phyloP scores from a whole-genome alignment of 805 yeast species.

The Geotrichum ghanense region DNA sequence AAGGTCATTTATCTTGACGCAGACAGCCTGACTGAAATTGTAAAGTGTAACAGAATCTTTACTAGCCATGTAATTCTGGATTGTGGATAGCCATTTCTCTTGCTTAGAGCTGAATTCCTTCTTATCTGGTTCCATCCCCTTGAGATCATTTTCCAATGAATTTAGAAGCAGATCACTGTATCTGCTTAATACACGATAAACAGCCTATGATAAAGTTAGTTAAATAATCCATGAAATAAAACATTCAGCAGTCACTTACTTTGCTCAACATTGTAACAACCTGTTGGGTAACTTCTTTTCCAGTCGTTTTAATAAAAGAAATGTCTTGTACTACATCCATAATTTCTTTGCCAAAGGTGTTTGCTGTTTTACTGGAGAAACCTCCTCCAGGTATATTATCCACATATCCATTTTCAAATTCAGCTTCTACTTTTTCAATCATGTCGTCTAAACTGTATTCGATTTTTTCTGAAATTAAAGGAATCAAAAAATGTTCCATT shows the following conservation, averaged over 20 bases:
- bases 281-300: neutral
- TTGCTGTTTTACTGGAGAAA: neutral
- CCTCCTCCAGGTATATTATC: neutral
- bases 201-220: neutral
- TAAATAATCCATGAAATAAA: neutral
- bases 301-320: neutral
- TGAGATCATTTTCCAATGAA: neutral
- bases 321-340: neutral
- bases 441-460: neutral
- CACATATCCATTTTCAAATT: neutral
- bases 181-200: neutral
- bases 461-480: neutral
- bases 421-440: neutral
- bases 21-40: slow-evolving; percentile 48
- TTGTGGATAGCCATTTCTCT: slow-evolving; percentile 17
- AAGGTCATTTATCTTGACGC: slow-evolving; percentile 64
- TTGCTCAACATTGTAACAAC: neutral
- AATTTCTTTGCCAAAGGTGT: neutral
- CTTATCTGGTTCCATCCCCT: neutral
- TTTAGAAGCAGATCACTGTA: neutral
- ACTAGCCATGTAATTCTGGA: slow-evolving; percentile 27
- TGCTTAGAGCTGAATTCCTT: slow-evolving; percentile 9
- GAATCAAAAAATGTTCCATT: neutral
- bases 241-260: too few species aligned
- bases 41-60: slow-evolving; percentile 36